Base-by-base conservation (phyloP, 1,139 yeast species). In the Magnusiomyces ingens region DNA sequence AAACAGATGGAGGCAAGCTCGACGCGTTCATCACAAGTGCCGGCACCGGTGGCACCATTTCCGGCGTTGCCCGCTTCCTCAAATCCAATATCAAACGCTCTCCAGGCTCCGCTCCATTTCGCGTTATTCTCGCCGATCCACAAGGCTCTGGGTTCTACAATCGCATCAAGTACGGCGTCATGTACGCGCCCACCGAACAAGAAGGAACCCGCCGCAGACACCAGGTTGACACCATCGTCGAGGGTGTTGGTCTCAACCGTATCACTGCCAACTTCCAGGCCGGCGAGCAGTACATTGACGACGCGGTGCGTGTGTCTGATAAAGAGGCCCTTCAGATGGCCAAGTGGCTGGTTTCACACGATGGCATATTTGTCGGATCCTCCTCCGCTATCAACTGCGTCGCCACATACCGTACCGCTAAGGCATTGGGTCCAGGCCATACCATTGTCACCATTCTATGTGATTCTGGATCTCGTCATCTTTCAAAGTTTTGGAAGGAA, bases 201-300 rank as follows among this genome's bases (percentile, higher is more conserved):
- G 99, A 93, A 70, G 99, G 99, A 0, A 88, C 94, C 0, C 76
- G 98, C 61, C 77, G 98, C 65, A 76, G 99, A 61, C 98, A 93
- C 66, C 99, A 93, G 69, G 98, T 93, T 1, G 99, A 93, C 67
- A 93, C 98, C 0, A 68, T 91, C 1, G 85, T 93, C 1, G 99
- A 93, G 69, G 99, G 99, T 0, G 85, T 93, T 45, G 99, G 99
- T 0, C 72, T 93, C 54, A 93, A 89, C 64, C 74, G 99, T 59
- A 72, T 93, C 40, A 93, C 99, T 0, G 79, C 79, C 64, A 93
- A 93, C 67, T 87, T 93, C 66, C 71, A 75, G 50, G 80, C 78
- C 50, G 98, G 90, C 0, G 52, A 61, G 42, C 57, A 55, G 10
- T 76, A 70, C 58, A 82, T 93, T 15, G 95, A 89, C 65, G 90